These are phyloP conservation scores for Irpex sp. DNA, from an alignment of 1,284 basidiomycete species.

Conservation along the genomic window DNA sequence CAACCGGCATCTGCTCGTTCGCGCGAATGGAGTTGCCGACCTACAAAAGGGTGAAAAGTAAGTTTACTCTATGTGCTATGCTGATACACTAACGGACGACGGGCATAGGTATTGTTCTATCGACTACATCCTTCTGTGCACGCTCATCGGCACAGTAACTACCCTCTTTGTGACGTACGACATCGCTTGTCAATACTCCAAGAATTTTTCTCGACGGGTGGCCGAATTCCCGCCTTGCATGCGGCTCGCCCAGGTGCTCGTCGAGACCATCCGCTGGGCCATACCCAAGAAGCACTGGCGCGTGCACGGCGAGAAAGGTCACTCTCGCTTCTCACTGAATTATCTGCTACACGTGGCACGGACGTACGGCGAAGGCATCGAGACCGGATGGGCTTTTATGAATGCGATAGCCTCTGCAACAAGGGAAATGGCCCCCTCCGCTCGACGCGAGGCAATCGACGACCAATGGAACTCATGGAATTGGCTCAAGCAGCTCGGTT, in stretches of 20 bases:
- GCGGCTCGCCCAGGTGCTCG: neutral
- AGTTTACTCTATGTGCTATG: neutral
- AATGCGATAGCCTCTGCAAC: conserved; percentile 13
- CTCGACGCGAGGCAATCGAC: conserved; percentile 13
- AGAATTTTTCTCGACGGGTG: conserved; percentile 12
- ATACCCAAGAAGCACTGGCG: conserved; percentile 22
- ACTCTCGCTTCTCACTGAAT: conserved; percentile 19
- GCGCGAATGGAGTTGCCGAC: conserved; percentile 19
- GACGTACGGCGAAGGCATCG: conserved; percentile 19
- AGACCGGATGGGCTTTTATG: conserved; percentile 16
- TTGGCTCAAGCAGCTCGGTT: conserved; percentile 10
- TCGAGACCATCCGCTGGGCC: conserved; percentile 5
- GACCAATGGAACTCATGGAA: conserved; percentile 14
- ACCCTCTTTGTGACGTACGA: conserved; percentile 16
- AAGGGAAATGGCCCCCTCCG: conserved; percentile 14
- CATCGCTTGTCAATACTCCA: conserved; percentile 21
- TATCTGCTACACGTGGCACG: conserved; percentile 8
- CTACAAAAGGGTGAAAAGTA: conserved; percentile 23
- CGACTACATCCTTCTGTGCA: conserved; percentile 19
- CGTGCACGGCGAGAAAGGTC: conserved; percentile 13
- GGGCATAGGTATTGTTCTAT: conserved; percentile 20
- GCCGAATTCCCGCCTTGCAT: conserved; percentile 3
- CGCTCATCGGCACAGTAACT: conserved; percentile 1
- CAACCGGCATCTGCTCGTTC: conserved; percentile 19
- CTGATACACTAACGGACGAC: neutral